phyloP scores from a whole-genome alignment of 148 eudicot genomes.

The Fagopyrum tataricum region DNA sequence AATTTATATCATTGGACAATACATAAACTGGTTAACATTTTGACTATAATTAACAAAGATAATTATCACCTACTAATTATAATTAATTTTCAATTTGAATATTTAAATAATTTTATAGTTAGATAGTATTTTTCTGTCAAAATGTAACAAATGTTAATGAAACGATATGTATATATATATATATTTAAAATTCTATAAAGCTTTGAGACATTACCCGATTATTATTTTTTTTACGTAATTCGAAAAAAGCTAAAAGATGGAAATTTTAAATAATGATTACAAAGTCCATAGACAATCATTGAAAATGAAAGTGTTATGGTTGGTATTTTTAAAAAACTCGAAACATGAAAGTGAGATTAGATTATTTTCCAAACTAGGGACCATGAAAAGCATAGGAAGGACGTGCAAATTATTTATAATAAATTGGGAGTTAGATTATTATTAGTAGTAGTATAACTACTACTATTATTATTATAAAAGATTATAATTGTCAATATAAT shows the following conservation, averaged over 20 bases:
- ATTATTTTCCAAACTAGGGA: background rate
- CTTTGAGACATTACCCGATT: too few species aligned
- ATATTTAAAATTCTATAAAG: too few species aligned
- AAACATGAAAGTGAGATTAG: conserved; percentile 2
- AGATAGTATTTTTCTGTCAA: too few species aligned
- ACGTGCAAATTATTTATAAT: conserved; percentile 5
- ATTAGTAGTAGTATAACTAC: background rate
- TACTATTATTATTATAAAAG: background rate
- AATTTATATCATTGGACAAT: too few species aligned
- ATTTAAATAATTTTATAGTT: too few species aligned
- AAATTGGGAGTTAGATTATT: background rate
- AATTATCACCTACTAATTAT: too few species aligned
- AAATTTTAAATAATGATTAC: background rate
- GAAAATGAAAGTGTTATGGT: background rate
- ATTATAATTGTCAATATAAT: background rate
- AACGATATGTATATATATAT: too few species aligned
- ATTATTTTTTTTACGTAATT: too few species aligned
- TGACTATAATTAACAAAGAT: too few species aligned
- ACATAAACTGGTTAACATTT: too few species aligned
- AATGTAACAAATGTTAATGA: too few species aligned
- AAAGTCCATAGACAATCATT: conserved; percentile 7
- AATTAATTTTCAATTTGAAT: too few species aligned
- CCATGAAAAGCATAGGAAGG: conserved; percentile 7
- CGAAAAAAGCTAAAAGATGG: background rate
- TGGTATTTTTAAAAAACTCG: background rate